Evolutionary conservation across 805 yeast species (phyloP), one percentile per base, ranked within the genome.

Genomic region (Suhomyces sp.): DNA sequence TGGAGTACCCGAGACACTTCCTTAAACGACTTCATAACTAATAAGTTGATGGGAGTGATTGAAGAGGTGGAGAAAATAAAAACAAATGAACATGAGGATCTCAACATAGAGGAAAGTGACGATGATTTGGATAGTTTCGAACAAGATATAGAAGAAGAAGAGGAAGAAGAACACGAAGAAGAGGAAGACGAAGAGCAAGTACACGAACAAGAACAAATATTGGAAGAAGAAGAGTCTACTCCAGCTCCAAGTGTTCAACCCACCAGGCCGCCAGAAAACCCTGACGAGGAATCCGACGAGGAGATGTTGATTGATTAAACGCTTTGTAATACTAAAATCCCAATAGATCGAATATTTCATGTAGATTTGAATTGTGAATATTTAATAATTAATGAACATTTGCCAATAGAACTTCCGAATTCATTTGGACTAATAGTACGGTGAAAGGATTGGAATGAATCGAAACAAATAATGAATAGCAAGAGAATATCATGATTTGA

Each of bases 1-100:
- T 68, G 73, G 73, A 52, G 51, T 11, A 31, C 48, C 8, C 47
- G 70, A 28, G 68, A 63, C 40, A 40, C 50, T 14, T 45, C 46
- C 9, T 51, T 68, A 38, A 47, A 51, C 11, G 50, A 50, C 26
- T 67, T 68, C 35, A 33, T 68, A 30, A 43, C 50, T 4, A 47
- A 46, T 2, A 54, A 55, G 25, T 49, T 67, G 25, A 33, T 43
- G 1, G 40, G 36, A n/a, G 50, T 61, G 1, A 37, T 63, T 6
- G 47, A 43, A 5, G 60, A 56, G 12, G 60, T 65, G 9, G 56
- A 54, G 14, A 48, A 50, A 19, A 56, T 63, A 31, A 53, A 53
- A 31, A 42, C 48, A 25, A 51, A 42, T 28, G 68, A 63, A 33
- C 34, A 44, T 21, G 66, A 60, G 27, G 58, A 53, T 26, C 51